Base-by-base conservation (phyloP, 164 flowering plant species). In the Nymphaea colorata region DNA sequence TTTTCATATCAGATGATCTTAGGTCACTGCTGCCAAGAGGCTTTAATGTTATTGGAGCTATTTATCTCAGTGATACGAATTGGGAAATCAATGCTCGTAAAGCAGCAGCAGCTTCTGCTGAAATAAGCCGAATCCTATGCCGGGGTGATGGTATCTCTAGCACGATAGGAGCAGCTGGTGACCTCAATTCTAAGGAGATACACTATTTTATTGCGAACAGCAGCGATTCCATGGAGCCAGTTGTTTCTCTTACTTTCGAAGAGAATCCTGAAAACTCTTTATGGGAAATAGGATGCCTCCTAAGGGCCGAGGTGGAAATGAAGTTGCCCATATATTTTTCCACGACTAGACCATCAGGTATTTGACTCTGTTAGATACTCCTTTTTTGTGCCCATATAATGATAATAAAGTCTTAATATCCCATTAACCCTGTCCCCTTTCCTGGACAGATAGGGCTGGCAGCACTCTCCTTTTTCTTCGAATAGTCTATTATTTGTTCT, bases 261-360 rank as follows among this genome's bases (percentile, higher is more conserved):
- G 86, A 82, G 67, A 25, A 77, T 44, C 79, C 88, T 10, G 96
- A 82, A 72, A 86, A 79, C 76, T 79, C 59, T 70, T 42, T 89
- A n/a, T 91, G 90, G 93, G 90, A 87, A 76, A 84, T 59, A 57
- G 97, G 93, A 43, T 91, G 96, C 70, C 74, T 94, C 55, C 74
- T 94, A 16, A 80, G 79, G 4, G 89, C 96, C 66, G 81, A 82
- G 66, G 76, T 94, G 68, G 77, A 82, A 18, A 64, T 94, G 60
- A 88, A 74, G 73, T 69, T 94, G 76, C 93, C 96, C 7, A 57
- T 89, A 42, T 89, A 78, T 79, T 67, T 78, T 71, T 82, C 91
- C 0, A 70, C 66, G 0, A 75, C 82, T 57, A 79, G 70, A 55
- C 74, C 74, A 4, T 70, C 81, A 57, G 87, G 96, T 86, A 69